Evolutionary conservation across 768 basidiomycete genomes (phyloP).

Genomic region (Leccinum aurantiacum): DNA sequence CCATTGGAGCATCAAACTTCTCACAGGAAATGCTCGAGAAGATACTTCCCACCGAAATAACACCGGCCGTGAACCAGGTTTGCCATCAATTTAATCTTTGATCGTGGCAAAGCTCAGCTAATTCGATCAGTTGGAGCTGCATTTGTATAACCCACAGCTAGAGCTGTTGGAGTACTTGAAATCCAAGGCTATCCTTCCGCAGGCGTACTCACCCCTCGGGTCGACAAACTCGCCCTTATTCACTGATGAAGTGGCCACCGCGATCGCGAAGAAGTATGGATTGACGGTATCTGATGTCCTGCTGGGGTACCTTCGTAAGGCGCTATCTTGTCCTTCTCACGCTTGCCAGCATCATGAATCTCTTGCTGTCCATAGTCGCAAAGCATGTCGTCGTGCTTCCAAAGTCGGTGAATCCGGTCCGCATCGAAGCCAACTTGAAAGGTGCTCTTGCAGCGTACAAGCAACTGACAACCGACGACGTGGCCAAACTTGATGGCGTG

Average conservation of each 20-base stretch:
- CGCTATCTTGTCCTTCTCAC: background rate
- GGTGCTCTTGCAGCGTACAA: constrained; percentile 49
- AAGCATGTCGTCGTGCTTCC: constrained; percentile 68
- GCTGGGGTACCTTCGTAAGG: constrained; percentile 61
- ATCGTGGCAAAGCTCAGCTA: background rate
- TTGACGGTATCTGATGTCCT: constrained; percentile 58
- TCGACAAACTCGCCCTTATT: constrained; percentile 67
- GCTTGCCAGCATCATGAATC: constrained; percentile 6
- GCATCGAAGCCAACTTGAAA: constrained; percentile 60
- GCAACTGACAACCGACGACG: constrained; percentile 50
- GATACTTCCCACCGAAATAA: constrained; percentile 61
- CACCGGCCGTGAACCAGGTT: constrained; percentile 76
- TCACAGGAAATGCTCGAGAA: constrained; percentile 66
- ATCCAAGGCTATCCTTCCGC: constrained; percentile 63
- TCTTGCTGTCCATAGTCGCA: constrained; percentile 41
- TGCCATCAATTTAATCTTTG: constrained; percentile 14
- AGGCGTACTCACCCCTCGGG: constrained; percentile 83
- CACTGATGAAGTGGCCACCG: constrained; percentile 55
- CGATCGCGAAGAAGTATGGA: constrained; percentile 58
- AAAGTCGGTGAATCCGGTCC: constrained; percentile 72
- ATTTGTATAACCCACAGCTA: constrained; percentile 75
- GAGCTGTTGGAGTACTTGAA: constrained; percentile 61
- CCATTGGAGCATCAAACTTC: constrained; percentile 79
- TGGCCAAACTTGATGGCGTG: constrained; percentile 56
- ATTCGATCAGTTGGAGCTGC: constrained; percentile 59